Evolutionary conservation across 78 protist genomes (phyloP).

Genomic region (Chrysochromulina tobinii): DNA sequence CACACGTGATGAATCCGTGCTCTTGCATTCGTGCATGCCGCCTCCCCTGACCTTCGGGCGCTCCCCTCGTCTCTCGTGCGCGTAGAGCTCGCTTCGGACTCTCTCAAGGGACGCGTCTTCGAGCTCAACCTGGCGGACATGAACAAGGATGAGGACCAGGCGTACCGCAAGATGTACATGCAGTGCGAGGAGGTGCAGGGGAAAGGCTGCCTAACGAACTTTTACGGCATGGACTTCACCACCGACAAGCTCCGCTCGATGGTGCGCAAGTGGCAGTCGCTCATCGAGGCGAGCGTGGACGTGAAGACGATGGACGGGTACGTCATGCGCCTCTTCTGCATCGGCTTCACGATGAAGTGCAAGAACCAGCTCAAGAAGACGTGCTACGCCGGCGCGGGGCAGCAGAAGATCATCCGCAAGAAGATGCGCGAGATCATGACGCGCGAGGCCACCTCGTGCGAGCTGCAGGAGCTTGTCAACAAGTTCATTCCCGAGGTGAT

Average conservation of each 20-base stretch:
- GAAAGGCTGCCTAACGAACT: constrained; percentile 85
- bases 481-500: constrained; percentile 87
- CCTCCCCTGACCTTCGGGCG: too few species aligned
- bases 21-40: too few species aligned
- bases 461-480: constrained; percentile 79
- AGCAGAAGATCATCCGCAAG: constrained; percentile 86
- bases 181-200: constrained; percentile 95
- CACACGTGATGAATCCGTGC: too few species aligned
- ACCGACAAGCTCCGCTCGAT: constrained; percentile 95
- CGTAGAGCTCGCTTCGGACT: constrained; percentile 87
- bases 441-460: constrained; percentile 70
- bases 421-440: constrained; percentile 93
- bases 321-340: constrained; percentile 89
- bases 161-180: constrained; percentile 92
- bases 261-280: constrained; percentile 96
- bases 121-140: constrained; percentile 96
- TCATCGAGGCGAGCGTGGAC: constrained; percentile 91
- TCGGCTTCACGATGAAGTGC: constrained; percentile 93
- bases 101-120: constrained; percentile 94
- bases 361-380: constrained; percentile 82
- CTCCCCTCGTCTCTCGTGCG: neutral
- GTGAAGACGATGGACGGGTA: constrained; percentile 95
- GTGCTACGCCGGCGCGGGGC: constrained; percentile 90
- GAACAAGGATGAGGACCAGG: constrained; percentile 86
- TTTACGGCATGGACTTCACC: constrained; percentile 98